Evolutionary conservation across 2,329 filamentous ascomycete species (phyloP), one percentile per base, ranked within the genome.

Genomic region (Claviceps pusilla): DNA sequence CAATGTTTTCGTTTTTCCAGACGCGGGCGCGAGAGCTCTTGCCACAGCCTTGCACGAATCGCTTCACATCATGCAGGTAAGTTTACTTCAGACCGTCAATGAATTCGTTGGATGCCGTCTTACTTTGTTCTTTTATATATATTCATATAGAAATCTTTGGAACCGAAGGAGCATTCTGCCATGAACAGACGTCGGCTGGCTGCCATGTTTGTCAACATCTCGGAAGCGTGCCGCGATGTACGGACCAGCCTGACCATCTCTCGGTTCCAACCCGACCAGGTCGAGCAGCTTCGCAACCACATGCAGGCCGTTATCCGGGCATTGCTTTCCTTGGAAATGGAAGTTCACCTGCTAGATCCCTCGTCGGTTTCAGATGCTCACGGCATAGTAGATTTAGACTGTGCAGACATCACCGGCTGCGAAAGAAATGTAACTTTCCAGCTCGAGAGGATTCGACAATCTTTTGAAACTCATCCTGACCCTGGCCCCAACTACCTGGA

Each of bases 181-280:
- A 61, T 58, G 49, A 68, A 57, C 3, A 71, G 74, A 37, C 69
- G 74, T 47, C 67, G 70, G 42, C 65, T 82, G 19, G 71, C 73
- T 4, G 72, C 71, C 56, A 71, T 73, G 0, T 80, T 80, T 55
- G 76, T 81, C 56, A 72, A 77, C 55, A 68, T 82, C 53, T 80
- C 78, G 14, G 70, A 77, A 57, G 74, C 74, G 2, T 74, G 78
- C 56, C 71, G 78, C 62, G 79, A 82, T 59, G 71, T 82, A 56
- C 70, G 71, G 12, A 71, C 79, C 52, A 78, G 81, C 53, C 70
- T 80, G n/a, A 76, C 77, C 1, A 64, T 80, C 4, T 79, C 76
- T 1, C 69, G 73, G 1, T 77, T 80, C 55, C 65, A 64, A 11
- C 76, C 78, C 1, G 64, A 68, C 11, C 77, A 81, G 60, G 68